Percentiles rank a stretch among this genome's conserved stretches.
phyloP scores from a whole-genome alignment of 345 rosid species.

The Salix udensis region DNA sequence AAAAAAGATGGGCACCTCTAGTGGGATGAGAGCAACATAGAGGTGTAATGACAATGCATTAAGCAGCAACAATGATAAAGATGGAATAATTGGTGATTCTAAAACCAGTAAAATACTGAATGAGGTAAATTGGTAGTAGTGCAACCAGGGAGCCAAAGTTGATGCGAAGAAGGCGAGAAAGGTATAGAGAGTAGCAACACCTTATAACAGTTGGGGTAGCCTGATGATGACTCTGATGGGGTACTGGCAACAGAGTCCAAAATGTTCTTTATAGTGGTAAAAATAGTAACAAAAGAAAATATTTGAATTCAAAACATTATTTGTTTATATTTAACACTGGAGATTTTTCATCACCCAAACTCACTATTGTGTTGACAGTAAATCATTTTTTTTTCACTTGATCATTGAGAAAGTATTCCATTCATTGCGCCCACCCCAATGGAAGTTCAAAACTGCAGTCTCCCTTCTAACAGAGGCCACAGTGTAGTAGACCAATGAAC shows the following conservation, averaged over 20 bases:
- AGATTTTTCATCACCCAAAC: neutral
- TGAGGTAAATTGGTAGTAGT: no score
- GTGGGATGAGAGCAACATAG: neutral
- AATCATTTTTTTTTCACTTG: neutral
- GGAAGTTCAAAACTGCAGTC: neutral
- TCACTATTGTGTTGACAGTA: neutral
- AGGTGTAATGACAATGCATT: neutral
- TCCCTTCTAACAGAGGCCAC: neutral
- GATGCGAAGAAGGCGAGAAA: no score
- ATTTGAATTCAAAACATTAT: neutral
- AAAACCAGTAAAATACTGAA: neutral
- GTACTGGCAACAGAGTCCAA: neutral
- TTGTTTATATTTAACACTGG: neutral
- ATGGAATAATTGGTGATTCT: neutral
- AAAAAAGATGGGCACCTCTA: neutral
- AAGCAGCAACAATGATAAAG: neutral
- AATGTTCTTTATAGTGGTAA: neutral
- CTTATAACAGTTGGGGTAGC: neutral
- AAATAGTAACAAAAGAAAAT: neutral
- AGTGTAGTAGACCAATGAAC: neutral
- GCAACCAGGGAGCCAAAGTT: neutral
- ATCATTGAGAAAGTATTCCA: neutral
- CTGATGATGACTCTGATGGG: neutral
- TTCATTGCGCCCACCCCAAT: neutral
- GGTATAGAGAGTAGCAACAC: neutral